Conservation (phyloP, 352 stramenopile species). For the Chrysophaeum taylorii region DNA sequence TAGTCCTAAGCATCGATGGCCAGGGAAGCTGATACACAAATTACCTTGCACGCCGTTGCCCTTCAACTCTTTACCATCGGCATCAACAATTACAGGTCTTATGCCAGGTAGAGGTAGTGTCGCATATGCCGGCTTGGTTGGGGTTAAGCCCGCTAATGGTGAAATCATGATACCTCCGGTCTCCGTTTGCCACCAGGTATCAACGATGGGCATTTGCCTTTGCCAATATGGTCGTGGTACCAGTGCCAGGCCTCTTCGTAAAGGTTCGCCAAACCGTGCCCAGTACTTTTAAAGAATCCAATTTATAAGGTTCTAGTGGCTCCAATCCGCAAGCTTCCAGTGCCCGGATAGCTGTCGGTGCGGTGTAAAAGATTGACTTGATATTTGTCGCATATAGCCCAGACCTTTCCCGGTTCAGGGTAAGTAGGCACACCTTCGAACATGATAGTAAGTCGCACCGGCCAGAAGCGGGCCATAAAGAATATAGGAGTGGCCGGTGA, state of each 20-base stretch:
- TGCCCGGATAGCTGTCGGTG: conserved; percentile 34
- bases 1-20: conserved; percentile 29
- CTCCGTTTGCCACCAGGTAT: conserved; percentile 35
- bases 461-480: conserved; percentile 29
- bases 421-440: conserved; percentile 36
- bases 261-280: conserved; percentile 39
- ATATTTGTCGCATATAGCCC: conserved; percentile 41
- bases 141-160: conserved; percentile 23
- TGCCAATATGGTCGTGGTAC: conserved; percentile 33
- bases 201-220: conserved; percentile 27
- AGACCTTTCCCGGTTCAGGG: conserved; percentile 29
- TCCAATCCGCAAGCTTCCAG: conserved; percentile 35
- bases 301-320: conserved; percentile 11
- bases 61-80: conserved; percentile 26
- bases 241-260: conserved; percentile 38
- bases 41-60: conserved; percentile 26
- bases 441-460: conserved; percentile 25
- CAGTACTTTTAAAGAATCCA: conserved; percentile 21
- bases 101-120: conserved; percentile 32
- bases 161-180: conserved; percentile 27
- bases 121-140: conserved; percentile 30
- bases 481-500: conserved; percentile 33
- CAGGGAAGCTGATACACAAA: too few relatives aligned
- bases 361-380: conserved; percentile 45
- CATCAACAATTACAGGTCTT: conserved; percentile 30